Percentiles rank a stretch among this genome's conserved stretches.
phyloP scores from a whole-genome alignment of 2,329 filamentous ascomycete species.

The Aspergillus pseudoviridinutans region DNA sequence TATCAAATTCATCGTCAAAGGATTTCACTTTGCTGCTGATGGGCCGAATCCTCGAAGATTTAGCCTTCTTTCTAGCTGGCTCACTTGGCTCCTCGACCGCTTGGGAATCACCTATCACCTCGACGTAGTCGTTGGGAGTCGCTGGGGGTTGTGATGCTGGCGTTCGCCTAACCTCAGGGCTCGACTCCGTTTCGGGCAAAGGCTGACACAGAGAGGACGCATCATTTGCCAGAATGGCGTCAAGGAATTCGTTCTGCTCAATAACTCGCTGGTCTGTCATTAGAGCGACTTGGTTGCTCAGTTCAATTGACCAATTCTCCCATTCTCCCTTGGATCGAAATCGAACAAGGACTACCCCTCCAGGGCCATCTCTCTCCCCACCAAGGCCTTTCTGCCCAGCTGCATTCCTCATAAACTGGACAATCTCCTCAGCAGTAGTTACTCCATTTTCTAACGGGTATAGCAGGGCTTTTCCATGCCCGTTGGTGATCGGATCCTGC shows the following conservation, averaged over 20 bases:
- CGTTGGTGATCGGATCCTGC: conserved; percentile 69
- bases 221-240: conserved; percentile 80
- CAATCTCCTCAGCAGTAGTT: conserved; percentile 70
- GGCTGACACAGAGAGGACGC: conserved; percentile 66
- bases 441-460: conserved; percentile 58
- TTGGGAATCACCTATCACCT: conserved; percentile 12
- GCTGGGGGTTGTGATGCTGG: conserved; percentile 1
- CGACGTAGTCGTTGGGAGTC: conserved; percentile 5
- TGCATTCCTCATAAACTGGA: conserved; percentile 69
- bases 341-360: conserved; percentile 70
- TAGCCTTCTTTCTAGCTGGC: conserved; percentile 13
- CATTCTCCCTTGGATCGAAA: conserved; percentile 59
- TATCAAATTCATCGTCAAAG: conserved; percentile 61
- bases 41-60: conserved; percentile 23
- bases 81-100: conserved; percentile 15
- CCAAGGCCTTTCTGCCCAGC: conserved; percentile 70
- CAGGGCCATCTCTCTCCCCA: conserved; percentile 60
- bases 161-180: conserved; percentile 13
- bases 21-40: conserved; percentile 61
- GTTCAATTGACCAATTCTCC: conserved; percentile 64
- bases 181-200: conserved; percentile 49
- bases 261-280: conserved; percentile 76
- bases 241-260: conserved; percentile 86
- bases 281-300: conserved; percentile 66
- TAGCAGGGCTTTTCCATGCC: conserved; percentile 75